A percentile compares a stretch with the other conserved stretches of the same genome.
Conservation (phyloP, 805 yeast genomes). For the Yamadazyma takamatsuzukensis region DNA sequence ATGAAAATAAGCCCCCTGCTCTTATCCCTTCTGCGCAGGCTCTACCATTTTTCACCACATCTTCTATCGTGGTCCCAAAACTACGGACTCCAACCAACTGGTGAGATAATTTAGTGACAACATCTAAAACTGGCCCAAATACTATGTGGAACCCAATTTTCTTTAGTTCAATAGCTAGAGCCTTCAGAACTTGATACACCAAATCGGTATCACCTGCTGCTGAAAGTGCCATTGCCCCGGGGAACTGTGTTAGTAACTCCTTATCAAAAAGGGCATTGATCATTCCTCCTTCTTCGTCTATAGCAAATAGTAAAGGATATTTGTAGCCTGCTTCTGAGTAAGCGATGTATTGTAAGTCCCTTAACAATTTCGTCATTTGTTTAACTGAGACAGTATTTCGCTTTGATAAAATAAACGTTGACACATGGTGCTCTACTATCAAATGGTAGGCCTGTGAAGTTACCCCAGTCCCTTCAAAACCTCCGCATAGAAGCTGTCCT, state of each 20-base stretch:
- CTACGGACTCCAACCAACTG: slow-evolving; percentile 59
- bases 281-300: slow-evolving; percentile 66
- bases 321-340: slow-evolving; percentile 43
- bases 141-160: slow-evolving; percentile 54
- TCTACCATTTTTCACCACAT: slow-evolving; percentile 50
- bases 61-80: slow-evolving; percentile 58
- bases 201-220: slow-evolving; percentile 49
- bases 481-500: slow-evolving; percentile 58
- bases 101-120: slow-evolving; percentile 51
- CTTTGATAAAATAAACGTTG: slow-evolving; percentile 48
- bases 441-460: slow-evolving; percentile 51
- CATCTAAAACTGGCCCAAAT: slow-evolving; percentile 62
- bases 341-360: slow-evolving; percentile 54
- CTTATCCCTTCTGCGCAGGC: slow-evolving; percentile 52
- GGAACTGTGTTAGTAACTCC: slow-evolving; percentile 50
- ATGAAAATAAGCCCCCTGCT: slow-evolving; percentile 50
- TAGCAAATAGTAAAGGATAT: slow-evolving; percentile 52
- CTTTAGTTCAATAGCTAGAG: slow-evolving; percentile 50
- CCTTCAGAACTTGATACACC: slow-evolving; percentile 50
- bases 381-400: slow-evolving; percentile 49
- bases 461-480: slow-evolving; percentile 54
- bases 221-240: slow-evolving; percentile 63
- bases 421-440: slow-evolving; percentile 48
- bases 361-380: slow-evolving; percentile 47
- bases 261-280: slow-evolving; percentile 55